These are phyloP conservation scores for Choiromyces venosus DNA, from an alignment of 495 filamentous ascomycete species.

Conservation along the genomic window DNA sequence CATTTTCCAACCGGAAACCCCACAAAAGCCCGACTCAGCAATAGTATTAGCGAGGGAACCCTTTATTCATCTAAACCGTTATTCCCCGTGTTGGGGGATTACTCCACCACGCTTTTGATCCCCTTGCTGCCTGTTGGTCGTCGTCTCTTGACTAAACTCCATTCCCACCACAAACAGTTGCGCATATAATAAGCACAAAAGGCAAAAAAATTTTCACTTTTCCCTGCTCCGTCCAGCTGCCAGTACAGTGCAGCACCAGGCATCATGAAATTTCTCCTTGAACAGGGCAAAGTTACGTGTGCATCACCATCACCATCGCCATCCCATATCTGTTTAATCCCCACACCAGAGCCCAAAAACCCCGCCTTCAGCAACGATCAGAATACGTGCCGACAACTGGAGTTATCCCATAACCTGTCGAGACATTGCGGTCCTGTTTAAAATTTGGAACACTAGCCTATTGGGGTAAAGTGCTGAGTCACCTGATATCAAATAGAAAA, in stretches of 20 bases:
- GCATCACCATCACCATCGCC: background rate
- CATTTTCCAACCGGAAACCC: background rate
- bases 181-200: background rate
- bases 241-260: background rate
- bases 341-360: background rate
- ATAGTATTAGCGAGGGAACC: background rate
- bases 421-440: no score
- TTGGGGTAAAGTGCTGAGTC: no score
- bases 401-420: no score
- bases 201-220: background rate
- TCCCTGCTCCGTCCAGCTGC: no score
- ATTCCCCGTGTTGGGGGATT: background rate
- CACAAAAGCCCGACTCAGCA: background rate
- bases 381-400: background rate
- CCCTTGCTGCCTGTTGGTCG: background rate
- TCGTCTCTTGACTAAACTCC: background rate
- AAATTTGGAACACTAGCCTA: no score
- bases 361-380: background rate
- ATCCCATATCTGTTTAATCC: background rate
- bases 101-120: background rate
- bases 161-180: no score
- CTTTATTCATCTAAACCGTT: background rate
- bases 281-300: background rate
- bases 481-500: no score
- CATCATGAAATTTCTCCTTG: background rate